Conservation (phyloP, 2,329 filamentous ascomycete species). For the Sarocladium oryzae region DNA sequence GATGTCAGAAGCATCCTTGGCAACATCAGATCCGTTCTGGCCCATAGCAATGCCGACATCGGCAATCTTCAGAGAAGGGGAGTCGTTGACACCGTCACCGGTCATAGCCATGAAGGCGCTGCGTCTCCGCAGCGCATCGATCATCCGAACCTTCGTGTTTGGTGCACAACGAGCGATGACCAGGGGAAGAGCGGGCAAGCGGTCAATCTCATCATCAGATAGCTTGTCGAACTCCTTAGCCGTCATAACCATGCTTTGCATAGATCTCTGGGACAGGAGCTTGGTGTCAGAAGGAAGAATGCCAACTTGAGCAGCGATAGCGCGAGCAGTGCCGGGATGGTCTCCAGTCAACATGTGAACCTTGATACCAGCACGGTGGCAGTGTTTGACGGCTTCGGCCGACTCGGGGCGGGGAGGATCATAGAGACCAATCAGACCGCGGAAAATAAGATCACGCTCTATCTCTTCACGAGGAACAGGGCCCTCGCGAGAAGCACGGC, state of each 20-base stretch:
- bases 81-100: conserved; percentile 63
- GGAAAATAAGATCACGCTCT: conserved; percentile 57
- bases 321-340: conserved; percentile 57
- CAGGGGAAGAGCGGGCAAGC: conserved; percentile 52
- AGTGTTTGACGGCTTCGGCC: conserved; percentile 48
- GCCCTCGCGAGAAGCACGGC: conserved; percentile 6
- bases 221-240: conserved; percentile 61
- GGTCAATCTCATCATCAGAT: conserved; percentile 56
- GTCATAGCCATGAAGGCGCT: conserved; percentile 59
- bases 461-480: conserved; percentile 37
- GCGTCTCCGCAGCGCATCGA: conserved; percentile 60
- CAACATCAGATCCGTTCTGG: conserved; percentile 56
- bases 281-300: conserved; percentile 43
- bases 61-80: conserved; percentile 56
- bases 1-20: conserved; percentile 57
- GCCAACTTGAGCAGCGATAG: conserved; percentile 58
- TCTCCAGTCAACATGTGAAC: conserved; percentile 69
- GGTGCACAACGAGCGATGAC: conserved; percentile 63
- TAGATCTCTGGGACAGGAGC: conserved; percentile 39
- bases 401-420: conserved; percentile 66
- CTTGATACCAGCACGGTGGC: conserved; percentile 54
- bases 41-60: conserved; percentile 68
- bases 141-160: conserved; percentile 64
- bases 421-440: conserved; percentile 66
- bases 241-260: conserved; percentile 59